These are phyloP conservation scores for Septoria linicola DNA, from an alignment of 2,329 filamentous ascomycete species.

Conservation along the genomic window DNA sequence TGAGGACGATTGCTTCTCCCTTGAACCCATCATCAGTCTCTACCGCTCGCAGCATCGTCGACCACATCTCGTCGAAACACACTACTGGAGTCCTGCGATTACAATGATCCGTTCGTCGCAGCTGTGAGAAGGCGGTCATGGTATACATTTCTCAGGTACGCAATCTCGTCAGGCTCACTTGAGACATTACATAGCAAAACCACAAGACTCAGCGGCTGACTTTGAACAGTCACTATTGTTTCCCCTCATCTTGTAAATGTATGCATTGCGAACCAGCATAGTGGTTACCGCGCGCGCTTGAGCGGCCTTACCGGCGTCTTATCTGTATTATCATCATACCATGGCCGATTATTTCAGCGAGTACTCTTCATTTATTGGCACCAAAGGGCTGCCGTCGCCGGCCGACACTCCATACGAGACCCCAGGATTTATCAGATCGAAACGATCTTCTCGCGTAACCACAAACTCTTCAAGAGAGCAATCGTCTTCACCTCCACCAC, in stretches of 20 bases:
- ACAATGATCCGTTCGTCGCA: constrained; percentile 2
- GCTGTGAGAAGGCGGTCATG: constrained; percentile 3
- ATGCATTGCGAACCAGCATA: constrained; percentile 31
- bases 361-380: constrained; percentile 47
- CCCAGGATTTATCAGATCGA: constrained; percentile 53
- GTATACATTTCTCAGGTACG: constrained; percentile 11
- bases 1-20: constrained; percentile 6
- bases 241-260: constrained; percentile 23
- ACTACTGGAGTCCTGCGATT: constrained; percentile 1
- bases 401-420: constrained; percentile 71
- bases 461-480: constrained; percentile 62
- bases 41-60: constrained; percentile 11
- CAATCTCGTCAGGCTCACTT: background rate
- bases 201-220: background rate
- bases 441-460: constrained; percentile 57
- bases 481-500: constrained; percentile 60
- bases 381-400: constrained; percentile 66
- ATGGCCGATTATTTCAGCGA: constrained; percentile 50
- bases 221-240: constrained; percentile 3
- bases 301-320: background rate
- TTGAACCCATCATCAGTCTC: constrained; percentile 18
- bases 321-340: background rate
- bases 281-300: constrained; percentile 23
- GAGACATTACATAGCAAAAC: background rate
- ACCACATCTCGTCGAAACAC: constrained; percentile 7